phyloP scores from a whole-genome alignment of 352 stramenopile genomes.

The Halophytophthora polymorphica region DNA sequence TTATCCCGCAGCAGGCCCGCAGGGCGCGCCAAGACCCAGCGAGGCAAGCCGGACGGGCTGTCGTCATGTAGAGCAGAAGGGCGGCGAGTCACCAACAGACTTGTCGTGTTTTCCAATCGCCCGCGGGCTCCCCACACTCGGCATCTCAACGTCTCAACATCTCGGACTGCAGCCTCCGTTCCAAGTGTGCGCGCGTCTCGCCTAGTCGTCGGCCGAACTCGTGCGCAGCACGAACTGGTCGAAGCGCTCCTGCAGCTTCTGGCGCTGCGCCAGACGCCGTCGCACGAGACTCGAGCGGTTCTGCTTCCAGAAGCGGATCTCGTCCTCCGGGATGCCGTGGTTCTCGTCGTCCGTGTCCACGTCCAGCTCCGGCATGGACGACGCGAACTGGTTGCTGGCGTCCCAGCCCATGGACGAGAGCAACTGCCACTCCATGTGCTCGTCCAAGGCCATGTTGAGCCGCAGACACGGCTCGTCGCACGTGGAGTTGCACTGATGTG shows the following conservation, averaged over 20 bases:
- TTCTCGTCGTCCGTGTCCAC: slow-evolving; percentile 77
- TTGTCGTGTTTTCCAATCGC: slow-evolving; percentile 7
- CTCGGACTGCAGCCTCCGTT: slow-evolving; percentile 2
- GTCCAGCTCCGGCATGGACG: slow-evolving; percentile 65
- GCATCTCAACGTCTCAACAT: slow-evolving; percentile 1
- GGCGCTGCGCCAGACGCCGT: slow-evolving; percentile 73
- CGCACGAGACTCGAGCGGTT: slow-evolving; percentile 72
- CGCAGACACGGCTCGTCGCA: slow-evolving; percentile 52
- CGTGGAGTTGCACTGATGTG: slow-evolving; percentile 46
- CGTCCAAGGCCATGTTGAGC: slow-evolving; percentile 56
- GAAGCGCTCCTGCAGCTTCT: slow-evolving; percentile 85
- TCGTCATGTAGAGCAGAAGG: no score
- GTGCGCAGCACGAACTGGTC: slow-evolving; percentile 79
- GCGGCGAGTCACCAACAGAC: no score
- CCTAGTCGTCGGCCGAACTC: slow-evolving; percentile 38
- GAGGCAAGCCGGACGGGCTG: no score
- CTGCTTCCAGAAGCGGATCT: slow-evolving; percentile 86
- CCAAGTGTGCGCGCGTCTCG: slow-evolving; percentile 15
- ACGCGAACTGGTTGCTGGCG: slow-evolving; percentile 51
- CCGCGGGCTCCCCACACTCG: slow-evolving; percentile 3
- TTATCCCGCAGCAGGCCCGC: slow-evolving; percentile 24
- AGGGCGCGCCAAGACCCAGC: no score
- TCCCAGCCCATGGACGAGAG: slow-evolving; percentile 87
- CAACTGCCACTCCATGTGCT: slow-evolving; percentile 70
- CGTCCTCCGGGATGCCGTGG: slow-evolving; percentile 77